Conservation (phyloP, 805 yeast species). For the Kodamaea leandrae region DNA sequence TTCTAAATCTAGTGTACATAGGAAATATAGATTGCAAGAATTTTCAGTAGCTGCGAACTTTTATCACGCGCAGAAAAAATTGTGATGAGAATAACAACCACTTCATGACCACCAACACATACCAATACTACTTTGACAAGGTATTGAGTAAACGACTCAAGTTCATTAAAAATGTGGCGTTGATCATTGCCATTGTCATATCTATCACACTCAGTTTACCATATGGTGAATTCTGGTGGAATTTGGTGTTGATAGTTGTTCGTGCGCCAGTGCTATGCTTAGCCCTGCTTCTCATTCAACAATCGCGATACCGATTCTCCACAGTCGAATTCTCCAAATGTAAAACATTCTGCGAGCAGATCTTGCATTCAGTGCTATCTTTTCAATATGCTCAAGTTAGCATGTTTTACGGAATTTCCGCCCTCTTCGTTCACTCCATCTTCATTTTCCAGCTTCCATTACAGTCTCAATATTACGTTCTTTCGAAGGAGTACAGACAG, state of each 20-base stretch:
- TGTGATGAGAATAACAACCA: conserved; percentile 1
- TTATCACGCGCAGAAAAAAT: background rate
- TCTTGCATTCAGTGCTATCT: conserved; percentile 21
- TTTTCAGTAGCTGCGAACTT: conserved; percentile 2
- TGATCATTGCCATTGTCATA: conserved; percentile 24
- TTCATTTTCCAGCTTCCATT: conserved; percentile 30
- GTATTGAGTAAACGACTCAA: conserved; percentile 35
- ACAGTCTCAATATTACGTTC: conserved; percentile 25
- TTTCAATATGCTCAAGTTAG: conserved; percentile 17
- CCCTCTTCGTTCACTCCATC: conserved; percentile 21
- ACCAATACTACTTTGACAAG: conserved; percentile 26
- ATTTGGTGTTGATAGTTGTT: conserved; percentile 20
- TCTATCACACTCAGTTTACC: conserved; percentile 28
- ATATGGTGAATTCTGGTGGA: conserved; percentile 31
- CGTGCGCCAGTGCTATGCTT: conserved; percentile 32
- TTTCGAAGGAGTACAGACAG: conserved; percentile 39
- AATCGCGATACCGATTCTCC: conserved; percentile 22
- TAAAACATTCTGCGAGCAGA: conserved; percentile 35
- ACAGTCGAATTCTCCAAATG: conserved; percentile 31
- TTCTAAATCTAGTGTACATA: conserved; percentile 2
- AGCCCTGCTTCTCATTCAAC: conserved; percentile 27
- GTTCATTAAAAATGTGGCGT: conserved; percentile 31
- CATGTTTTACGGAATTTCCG: conserved; percentile 22
- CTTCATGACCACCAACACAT: conserved; percentile 14
- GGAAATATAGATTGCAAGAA: background rate